A percentile compares a stretch with the other conserved stretches of the same genome.
Evolutionary conservation across 1,139 yeast genomes (phyloP).

Genomic region (Arxiozyma slooffiae): DNA sequence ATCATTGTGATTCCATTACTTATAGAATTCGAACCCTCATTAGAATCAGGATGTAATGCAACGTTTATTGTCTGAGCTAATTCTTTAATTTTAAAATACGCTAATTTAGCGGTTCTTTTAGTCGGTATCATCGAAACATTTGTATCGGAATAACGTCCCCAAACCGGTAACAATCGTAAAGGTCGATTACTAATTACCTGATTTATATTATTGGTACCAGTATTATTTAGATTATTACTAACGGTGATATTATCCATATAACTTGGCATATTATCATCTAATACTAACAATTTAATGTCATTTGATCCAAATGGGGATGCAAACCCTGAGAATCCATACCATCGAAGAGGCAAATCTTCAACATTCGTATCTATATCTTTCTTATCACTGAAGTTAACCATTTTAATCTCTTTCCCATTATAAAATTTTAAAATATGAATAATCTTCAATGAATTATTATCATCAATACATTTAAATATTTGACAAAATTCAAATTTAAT

Average conservation of each 20-base stretch:
- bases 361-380: constrained; percentile 22
- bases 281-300: constrained; percentile 22
- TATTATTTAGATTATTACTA: constrained; percentile 3
- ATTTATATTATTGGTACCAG: constrained; percentile 6
- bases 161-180: constrained; percentile 22
- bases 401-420: constrained; percentile 8
- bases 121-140: constrained; percentile 25
- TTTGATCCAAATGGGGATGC: constrained; percentile 28
- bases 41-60: neutral
- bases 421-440: constrained; percentile 21
- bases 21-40: neutral
- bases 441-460: constrained; percentile 7
- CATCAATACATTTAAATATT: constrained; percentile 2
- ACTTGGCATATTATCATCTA: constrained; percentile 29
- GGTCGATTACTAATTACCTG: constrained; percentile 13
- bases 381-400: constrained; percentile 20
- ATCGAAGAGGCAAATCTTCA: constrained; percentile 21
- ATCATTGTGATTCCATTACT: constrained; percentile 13
- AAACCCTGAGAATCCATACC: constrained; percentile 29
- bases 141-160: constrained; percentile 28
- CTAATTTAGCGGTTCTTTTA: constrained; percentile 27
- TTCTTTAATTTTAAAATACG: constrained; percentile 29
- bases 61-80: constrained; percentile 6
- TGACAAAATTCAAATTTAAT: constrained; percentile 8
- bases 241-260: constrained; percentile 14